Base-by-base conservation (phyloP, 2,329 filamentous ascomycete genomes). In the Arthrobotrys iridis region DNA sequence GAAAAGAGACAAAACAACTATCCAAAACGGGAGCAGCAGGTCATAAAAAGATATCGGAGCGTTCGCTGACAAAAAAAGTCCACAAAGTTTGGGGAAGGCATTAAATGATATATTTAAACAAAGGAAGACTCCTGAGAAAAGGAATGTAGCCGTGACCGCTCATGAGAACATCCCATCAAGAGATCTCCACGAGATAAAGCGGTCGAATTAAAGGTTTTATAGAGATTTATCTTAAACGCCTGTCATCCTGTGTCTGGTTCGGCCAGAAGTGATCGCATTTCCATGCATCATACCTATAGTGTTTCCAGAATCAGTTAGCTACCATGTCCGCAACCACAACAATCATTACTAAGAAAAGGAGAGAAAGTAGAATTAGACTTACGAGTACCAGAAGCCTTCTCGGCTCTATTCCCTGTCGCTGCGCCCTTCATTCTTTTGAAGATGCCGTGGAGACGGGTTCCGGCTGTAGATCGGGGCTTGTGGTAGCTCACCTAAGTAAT, bases 251-350 rank as follows among this genome's bases (percentile, higher is more conserved):
- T 75, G 63, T 37, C 71, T 58, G 13, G 71, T 75, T 26, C 71
- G 35, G 3, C 71, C 71, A 7, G 63, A 62, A 18, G 71, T 75
- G 33, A 75, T 55, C 1, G 63, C 18, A 30, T 75, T 75, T 0
- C 71, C 71, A 33, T 75, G 71, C 71, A 75, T 75, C 71, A 75
- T 75, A 10, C 71, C 71, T 75, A 59, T 7, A 22, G n/a, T n/a
- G n/a, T n/a, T n/a, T n/a, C n/a, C 24, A 37, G 4, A 15, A 30
- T 6, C 5, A 26, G 35, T 41, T 35, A 62, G 24, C 4, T 4
- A 28, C 26, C 8, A 37, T 50, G 18, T 50, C 15, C 43, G 62
- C 18, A 20, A 46, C 13, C 11, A n/a, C 24, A 30, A 35, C 33
- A 35, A 22, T 22, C 37, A 26, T 8, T 1, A 35, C 30, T 10